phyloP scores from a whole-genome alignment of 106 monocot species.

The Dendrobium officinale region DNA sequence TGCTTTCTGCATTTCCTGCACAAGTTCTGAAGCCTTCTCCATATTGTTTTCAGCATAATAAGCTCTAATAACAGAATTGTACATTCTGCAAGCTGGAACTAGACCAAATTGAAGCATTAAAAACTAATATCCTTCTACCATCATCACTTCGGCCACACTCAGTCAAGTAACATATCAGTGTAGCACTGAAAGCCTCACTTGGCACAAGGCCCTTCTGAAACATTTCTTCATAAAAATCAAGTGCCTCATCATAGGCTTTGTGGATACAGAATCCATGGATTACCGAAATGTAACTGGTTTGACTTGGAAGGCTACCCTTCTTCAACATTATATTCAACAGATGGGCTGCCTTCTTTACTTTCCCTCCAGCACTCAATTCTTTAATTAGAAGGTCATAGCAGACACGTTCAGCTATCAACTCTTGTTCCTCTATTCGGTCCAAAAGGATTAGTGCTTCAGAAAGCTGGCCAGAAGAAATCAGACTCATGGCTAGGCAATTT shows the following conservation, averaged over 20 bases:
- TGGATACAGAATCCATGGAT: conserved; percentile 32
- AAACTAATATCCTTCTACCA: conserved; percentile 43
- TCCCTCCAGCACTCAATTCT: conserved; percentile 42
- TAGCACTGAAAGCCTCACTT: conserved; percentile 25
- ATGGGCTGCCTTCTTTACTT: conserved; percentile 42
- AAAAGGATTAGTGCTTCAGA: conserved; percentile 49
- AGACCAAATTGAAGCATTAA: conserved; percentile 31
- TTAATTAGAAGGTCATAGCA: conserved; percentile 51
- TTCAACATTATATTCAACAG: conserved; percentile 77
- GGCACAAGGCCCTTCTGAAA: conserved; percentile 33
- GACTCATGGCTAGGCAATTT: conserved; percentile 26
- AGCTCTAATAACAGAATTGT: conserved; percentile 44
- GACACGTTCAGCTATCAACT: conserved; percentile 14
- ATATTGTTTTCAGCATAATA: conserved; percentile 51
- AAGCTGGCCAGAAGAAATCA: conserved; percentile 34
- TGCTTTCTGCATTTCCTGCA: conserved; percentile 70
- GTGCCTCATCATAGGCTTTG: conserved; percentile 62
- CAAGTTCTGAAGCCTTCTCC: conserved; percentile 46
- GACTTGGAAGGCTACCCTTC: conserved; percentile 56
- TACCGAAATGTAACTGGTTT: conserved; percentile 58
- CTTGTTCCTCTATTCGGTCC: conserved; percentile 22
- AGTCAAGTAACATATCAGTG: conserved; percentile 54
- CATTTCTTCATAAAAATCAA: conserved; percentile 82
- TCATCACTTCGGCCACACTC: conserved; percentile 47
- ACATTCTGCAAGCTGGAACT: conserved; percentile 37